Evolutionary conservation across 106 monocot genomes (phyloP).

Genomic region (Dendrobium nobile): DNA sequence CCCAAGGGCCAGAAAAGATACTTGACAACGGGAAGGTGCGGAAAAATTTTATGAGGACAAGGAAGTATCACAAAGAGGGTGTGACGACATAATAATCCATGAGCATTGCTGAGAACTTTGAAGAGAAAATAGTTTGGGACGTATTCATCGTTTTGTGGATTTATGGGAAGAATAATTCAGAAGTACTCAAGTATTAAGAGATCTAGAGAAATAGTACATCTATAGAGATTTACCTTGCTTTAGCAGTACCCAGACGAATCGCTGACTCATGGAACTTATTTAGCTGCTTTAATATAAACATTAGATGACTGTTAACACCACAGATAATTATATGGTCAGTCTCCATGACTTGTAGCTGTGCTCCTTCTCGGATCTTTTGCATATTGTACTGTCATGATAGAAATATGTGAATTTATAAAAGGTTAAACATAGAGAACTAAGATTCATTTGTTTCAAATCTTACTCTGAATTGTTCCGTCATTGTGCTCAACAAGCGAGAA

Average conservation of each 20-base stretch:
- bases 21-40: background rate
- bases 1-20: background rate
- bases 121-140: background rate
- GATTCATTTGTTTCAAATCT: constrained; percentile 13
- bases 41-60: background rate
- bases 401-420: constrained; percentile 4
- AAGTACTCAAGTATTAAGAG: background rate
- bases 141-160: background rate
- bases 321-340: constrained; percentile 90
- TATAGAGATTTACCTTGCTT: constrained; percentile 55
- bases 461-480: constrained; percentile 96
- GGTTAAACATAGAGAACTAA: background rate
- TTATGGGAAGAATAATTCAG: background rate
- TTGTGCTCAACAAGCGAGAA: constrained; percentile 86
- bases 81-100: background rate
- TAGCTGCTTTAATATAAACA: constrained; percentile 86
- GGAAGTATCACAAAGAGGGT: background rate
- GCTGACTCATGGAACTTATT: constrained; percentile 90
- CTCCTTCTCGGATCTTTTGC: constrained; percentile 96
- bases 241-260: constrained; percentile 83
- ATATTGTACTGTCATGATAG: constrained; percentile 60
- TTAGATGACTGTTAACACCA: constrained; percentile 89
- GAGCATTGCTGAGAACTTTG: background rate
- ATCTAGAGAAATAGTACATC: background rate
- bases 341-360: constrained; percentile 93